Percentiles rank a stretch among this genome's conserved stretches.
phyloP scores from a whole-genome alignment of 2,329 filamentous ascomycete genomes.

The Gremmenia infestans region DNA sequence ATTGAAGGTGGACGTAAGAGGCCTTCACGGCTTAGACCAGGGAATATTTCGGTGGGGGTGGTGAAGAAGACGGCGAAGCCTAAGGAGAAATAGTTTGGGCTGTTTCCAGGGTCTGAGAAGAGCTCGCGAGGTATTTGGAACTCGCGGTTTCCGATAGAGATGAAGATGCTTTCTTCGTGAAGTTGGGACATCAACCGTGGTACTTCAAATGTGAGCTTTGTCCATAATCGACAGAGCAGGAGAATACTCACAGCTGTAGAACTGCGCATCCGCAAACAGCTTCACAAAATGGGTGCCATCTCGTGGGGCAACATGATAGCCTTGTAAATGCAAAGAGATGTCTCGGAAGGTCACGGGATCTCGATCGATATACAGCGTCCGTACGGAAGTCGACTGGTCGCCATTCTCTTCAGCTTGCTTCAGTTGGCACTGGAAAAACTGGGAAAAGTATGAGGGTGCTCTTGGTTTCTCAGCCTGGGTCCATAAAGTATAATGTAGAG shows the following conservation, averaged over 20 bases:
- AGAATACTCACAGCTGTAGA: conserved; percentile 67
- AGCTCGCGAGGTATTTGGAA: conserved; percentile 89
- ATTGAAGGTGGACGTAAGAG: conserved; percentile 86
- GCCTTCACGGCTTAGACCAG: conserved; percentile 71
- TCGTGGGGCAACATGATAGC: conserved; percentile 78
- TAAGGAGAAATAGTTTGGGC: conserved; percentile 92
- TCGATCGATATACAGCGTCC: conserved; percentile 90
- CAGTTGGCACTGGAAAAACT: conserved; percentile 85
- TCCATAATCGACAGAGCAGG: neutral
- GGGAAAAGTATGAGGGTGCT: conserved; percentile 96
- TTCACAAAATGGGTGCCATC: conserved; percentile 87
- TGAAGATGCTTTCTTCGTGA: conserved; percentile 87
- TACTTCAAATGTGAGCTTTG: conserved; percentile 46
- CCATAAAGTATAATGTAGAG: neutral
- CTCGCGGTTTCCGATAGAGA: conserved; percentile 78
- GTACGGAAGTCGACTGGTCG: conserved; percentile 40
- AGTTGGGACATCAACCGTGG: conserved; percentile 86
- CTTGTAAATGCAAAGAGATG: conserved; percentile 85
- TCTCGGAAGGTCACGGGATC: conserved; percentile 86
- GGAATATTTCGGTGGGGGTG: conserved; percentile 74
- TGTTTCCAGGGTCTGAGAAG: conserved; percentile 79
- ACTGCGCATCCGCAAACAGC: conserved; percentile 90
- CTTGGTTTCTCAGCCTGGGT: conserved; percentile 44
- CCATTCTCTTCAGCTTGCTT: conserved; percentile 53
- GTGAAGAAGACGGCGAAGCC: conserved; percentile 87